Evolutionary conservation across 495 filamentous ascomycete species (phyloP), one percentile per base, ranked within the genome.

Genomic region (Clohesyomyces aquaticus): DNA sequence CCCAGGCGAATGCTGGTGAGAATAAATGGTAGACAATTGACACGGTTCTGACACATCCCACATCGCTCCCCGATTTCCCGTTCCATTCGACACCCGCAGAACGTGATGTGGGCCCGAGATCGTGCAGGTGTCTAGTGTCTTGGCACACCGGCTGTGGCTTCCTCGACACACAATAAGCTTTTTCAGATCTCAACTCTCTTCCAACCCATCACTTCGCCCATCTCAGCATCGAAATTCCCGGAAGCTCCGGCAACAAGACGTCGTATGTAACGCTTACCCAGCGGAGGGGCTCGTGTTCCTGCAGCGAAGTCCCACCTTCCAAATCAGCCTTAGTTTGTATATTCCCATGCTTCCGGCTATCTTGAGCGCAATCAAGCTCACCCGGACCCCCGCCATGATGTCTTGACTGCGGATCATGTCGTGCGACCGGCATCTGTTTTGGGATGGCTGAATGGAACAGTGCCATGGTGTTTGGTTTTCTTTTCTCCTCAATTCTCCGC

Each of bases 201-300:
- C 22, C 18, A 9, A 32, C 6, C 26, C 35, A 18, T 9, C 28
- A 2, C 6, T 8, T 38, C 29, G 9, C 11, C 52, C 9, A 1
- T 41, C 29, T 22, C 10, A 8, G 4, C 29, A 25, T 4, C 27
- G 29, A 10, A 23, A 26, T 11, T 32, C 19, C 22, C 29, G 52
- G 29, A 18, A 52, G 18, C n/a, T n/a, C n/a, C n/a, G n/a, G n/a
- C n/a, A n/a, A 3, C 21, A 8, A 22, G 22, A 52, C 49, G 9
- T 29, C 26, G 49, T 10, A 52, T 25, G 2, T 3, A 32, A 18
- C 4, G 16, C 14, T 41, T 23, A 43, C 48, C 58, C 46, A 53
- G n/a, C n/a, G 26, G 14, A 23, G 38, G 19, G 58, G 47, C 25
- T 61, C 47, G 48, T 61, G 58, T 61, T 61, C 58, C 58, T 61